Conservation (phyloP, 352 stramenopile species). For the Pythium apleroticum region DNA sequence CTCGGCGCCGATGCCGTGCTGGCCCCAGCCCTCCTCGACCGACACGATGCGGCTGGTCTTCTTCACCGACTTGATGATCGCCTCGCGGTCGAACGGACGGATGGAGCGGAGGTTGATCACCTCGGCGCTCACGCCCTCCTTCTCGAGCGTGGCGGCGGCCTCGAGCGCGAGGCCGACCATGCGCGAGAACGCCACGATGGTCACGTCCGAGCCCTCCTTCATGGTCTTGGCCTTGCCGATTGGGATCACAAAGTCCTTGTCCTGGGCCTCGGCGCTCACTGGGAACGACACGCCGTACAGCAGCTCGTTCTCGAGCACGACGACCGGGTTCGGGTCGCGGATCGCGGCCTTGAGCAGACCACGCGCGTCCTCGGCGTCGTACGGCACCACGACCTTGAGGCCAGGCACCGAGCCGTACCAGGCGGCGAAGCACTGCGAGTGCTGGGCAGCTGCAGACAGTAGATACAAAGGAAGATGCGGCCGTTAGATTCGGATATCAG, state of each 20-base stretch:
- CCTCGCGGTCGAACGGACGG: slow-evolving; percentile 95
- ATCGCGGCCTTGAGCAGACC: slow-evolving; percentile 99
- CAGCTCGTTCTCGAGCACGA: slow-evolving; percentile 99
- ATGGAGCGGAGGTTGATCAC: slow-evolving; percentile 95
- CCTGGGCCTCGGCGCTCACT: slow-evolving; percentile 96
- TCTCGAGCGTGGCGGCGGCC: slow-evolving; percentile 92
- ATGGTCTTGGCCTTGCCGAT: slow-evolving; percentile 99
- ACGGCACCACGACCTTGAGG: slow-evolving; percentile 98
- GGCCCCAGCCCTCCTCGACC: slow-evolving; percentile 97
- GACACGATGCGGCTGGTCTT: slow-evolving; percentile 98
- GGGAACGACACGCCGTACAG: slow-evolving; percentile 98
- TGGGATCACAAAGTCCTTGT: slow-evolving; percentile 96
- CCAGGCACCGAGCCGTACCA: slow-evolving; percentile 98
- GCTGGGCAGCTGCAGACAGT: slow-evolving; percentile 90
- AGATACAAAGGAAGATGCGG: slow-evolving; percentile 4
- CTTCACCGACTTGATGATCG: slow-evolving; percentile 97
- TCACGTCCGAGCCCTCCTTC: slow-evolving; percentile 95
- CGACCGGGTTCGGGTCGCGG: slow-evolving; percentile 98
- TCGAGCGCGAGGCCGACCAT: slow-evolving; percentile 96
- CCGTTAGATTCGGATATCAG: neutral
- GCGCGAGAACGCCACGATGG: slow-evolving; percentile 97
- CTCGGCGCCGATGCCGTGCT: slow-evolving; percentile 97
- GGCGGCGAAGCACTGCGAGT: slow-evolving; percentile 99
- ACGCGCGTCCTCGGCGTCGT: slow-evolving; percentile 97
- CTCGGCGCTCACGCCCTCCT: slow-evolving; percentile 95